Evolutionary conservation across 148 eudicot genomes (phyloP).

Genomic region (Nyssa sinensis): DNA sequence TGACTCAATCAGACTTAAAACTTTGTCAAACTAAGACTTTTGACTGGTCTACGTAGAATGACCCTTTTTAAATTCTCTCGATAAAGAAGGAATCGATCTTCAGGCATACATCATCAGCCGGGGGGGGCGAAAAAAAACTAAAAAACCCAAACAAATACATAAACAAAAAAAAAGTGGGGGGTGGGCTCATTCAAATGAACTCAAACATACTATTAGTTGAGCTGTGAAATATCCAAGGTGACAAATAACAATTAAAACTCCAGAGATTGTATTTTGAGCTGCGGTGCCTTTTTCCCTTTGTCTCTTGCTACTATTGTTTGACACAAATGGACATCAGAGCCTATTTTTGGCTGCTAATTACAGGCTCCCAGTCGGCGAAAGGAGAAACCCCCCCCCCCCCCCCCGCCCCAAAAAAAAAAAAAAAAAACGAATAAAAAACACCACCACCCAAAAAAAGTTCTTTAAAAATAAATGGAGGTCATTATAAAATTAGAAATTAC

Average conservation of each 20-base stretch:
- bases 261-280: no score
- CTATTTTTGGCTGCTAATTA: background rate
- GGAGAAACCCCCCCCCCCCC: background rate
- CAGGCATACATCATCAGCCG: no score
- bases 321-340: background rate
- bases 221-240: background rate
- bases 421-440: background rate
- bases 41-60: no score
- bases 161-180: background rate
- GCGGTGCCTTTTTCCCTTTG: no score
- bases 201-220: background rate
- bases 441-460: background rate
- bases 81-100: background rate
- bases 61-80: background rate
- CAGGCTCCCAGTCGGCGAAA: background rate
- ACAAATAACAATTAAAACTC: background rate
- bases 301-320: background rate
- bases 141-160: background rate
- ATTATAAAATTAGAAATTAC: background rate
- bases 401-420: no score
- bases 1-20: no score
- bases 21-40: no score
- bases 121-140: no score
- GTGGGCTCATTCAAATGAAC: background rate
- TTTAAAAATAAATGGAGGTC: no score